A percentile compares a stretch with the other conserved stretches of the same genome.
Evolutionary conservation across 1,139 yeast genomes (phyloP).

Genomic region (Hanseniaspora sp.): DNA sequence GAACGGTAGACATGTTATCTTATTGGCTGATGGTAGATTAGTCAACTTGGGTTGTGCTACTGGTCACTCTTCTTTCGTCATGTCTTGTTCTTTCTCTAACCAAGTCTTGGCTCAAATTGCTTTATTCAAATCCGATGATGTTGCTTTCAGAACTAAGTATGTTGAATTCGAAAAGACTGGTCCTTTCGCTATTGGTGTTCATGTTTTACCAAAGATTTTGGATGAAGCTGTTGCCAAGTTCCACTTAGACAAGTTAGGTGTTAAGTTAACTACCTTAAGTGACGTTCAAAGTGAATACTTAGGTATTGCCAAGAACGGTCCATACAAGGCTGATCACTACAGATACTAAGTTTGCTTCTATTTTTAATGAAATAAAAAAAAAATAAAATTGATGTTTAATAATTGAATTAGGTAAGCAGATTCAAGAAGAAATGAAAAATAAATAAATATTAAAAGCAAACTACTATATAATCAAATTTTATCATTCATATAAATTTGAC

Average conservation of each 20-base stretch:
- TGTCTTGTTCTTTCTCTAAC: conserved; percentile 99
- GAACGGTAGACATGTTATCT: conserved; percentile 87
- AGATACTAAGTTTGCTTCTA: conserved; percentile 53
- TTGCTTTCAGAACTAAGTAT: conserved; percentile 64
- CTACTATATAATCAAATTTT: neutral
- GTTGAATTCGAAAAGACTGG: conserved; percentile 91
- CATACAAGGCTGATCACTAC: conserved; percentile 97
- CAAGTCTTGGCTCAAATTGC: conserved; percentile 99
- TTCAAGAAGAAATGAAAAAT: neutral
- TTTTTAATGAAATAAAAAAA: neutral
- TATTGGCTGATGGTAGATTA: conserved; percentile 98
- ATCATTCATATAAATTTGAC: neutral
- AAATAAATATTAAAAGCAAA: neutral
- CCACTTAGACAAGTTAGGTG: conserved; percentile 94
- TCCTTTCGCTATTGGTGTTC: conserved; percentile 86
- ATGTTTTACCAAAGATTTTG: conserved; percentile 93
- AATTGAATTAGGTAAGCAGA: neutral
- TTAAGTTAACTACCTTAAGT: conserved; percentile 68
- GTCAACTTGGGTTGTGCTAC: conserved; percentile 99
- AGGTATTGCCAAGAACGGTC: conserved; percentile 89
- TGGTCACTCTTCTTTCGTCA: conserved; percentile 98
- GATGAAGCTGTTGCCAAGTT: conserved; percentile 98
- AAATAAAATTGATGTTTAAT: neutral
- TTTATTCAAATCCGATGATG: conserved; percentile 81
- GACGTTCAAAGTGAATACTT: conserved; percentile 87